These are phyloP conservation scores for Penicillium sp. DNA, from an alignment of 2,329 filamentous ascomycete genomes.

Conservation along the genomic window DNA sequence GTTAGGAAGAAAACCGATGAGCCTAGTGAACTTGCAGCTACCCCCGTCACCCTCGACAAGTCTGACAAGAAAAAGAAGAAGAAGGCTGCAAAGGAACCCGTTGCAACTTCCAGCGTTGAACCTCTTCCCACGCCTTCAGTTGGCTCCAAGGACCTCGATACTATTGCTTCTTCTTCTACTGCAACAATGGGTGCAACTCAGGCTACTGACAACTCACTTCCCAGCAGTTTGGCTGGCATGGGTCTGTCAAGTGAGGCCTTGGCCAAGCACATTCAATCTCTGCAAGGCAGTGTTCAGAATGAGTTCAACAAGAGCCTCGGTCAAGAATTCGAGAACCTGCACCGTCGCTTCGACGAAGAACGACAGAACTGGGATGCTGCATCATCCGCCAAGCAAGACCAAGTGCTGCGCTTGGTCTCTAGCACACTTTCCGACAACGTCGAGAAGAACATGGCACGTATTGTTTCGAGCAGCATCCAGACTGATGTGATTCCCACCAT, in stretches of 20 bases:
- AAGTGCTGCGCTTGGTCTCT: slow-evolving; percentile 68
- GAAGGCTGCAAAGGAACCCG: slow-evolving; percentile 43
- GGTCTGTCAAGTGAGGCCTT: slow-evolving; percentile 59
- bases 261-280: slow-evolving; percentile 61
- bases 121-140: slow-evolving; percentile 6
- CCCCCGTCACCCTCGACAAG: slow-evolving; percentile 53
- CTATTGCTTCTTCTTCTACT: slow-evolving; percentile 19
- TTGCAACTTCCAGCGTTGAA: slow-evolving; percentile 17
- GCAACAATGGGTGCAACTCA: slow-evolving; percentile 16
- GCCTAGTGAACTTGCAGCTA: slow-evolving; percentile 26
- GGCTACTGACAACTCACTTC: slow-evolving; percentile 17
- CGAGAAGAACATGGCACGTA: slow-evolving; percentile 73
- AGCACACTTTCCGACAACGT: slow-evolving; percentile 70
- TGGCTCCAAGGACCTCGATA: slow-evolving; percentile 12
- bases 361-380: slow-evolving; percentile 65
- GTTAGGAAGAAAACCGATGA: slow-evolving; percentile 45
- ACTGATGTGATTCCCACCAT: slow-evolving; percentile 75
- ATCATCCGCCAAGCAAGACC: slow-evolving; percentile 67
- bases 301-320: slow-evolving; percentile 52
- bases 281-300: slow-evolving; percentile 50
- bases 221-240: slow-evolving; percentile 15
- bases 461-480: slow-evolving; percentile 76
- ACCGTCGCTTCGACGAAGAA: slow-evolving; percentile 69
- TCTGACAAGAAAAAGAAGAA: slow-evolving; percentile 74
- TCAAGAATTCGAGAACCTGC: slow-evolving; percentile 57